These are phyloP conservation scores for Bipolaris oryzae DNA, from an alignment of 2,329 filamentous ascomycete species.

Conservation along the genomic window DNA sequence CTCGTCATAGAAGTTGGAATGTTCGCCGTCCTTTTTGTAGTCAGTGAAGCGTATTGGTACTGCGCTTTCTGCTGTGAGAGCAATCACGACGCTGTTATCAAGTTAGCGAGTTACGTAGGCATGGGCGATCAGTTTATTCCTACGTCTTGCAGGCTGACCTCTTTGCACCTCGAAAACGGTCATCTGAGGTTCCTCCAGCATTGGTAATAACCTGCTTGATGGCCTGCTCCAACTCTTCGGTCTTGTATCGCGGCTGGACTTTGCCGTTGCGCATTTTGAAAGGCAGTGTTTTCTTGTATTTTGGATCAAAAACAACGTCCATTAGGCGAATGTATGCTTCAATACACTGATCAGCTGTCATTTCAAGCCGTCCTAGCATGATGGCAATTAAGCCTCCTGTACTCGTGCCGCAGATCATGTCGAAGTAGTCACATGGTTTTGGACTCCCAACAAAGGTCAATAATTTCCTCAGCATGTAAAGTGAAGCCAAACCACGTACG, in stretches of 20 bases:
- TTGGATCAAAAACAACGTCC: constrained; percentile 15
- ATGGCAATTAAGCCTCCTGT: constrained; percentile 27
- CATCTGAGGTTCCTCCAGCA: constrained; percentile 6
- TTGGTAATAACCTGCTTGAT: constrained; percentile 14
- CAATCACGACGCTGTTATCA: constrained; percentile 9
- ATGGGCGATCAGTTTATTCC: background rate
- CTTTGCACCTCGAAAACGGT: constrained; percentile 10
- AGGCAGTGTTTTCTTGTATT: constrained; percentile 5
- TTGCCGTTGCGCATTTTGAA: constrained; percentile 15
- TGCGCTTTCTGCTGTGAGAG: constrained; percentile 8
- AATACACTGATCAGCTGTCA: constrained; percentile 22
- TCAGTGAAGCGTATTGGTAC: constrained; percentile 9
- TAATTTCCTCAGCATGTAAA: constrained; percentile 12
- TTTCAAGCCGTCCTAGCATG: constrained; percentile 26
- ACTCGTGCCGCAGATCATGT: constrained; percentile 31
- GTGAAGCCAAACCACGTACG: constrained; percentile 11
- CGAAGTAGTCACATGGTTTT: constrained; percentile 22
- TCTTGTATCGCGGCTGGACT: constrained; percentile 18
- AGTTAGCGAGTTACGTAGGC: background rate
- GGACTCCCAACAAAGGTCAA: constrained; percentile 14
- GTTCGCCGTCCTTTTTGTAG: constrained; percentile 11
- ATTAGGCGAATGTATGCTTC: constrained; percentile 15
- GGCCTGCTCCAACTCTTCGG: constrained; percentile 16
- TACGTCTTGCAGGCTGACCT: constrained; percentile 12
- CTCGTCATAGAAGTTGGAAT: constrained; percentile 16